These are phyloP conservation scores for Zostera marina DNA, from an alignment of 116 monocot species.

Conservation along the genomic window DNA sequence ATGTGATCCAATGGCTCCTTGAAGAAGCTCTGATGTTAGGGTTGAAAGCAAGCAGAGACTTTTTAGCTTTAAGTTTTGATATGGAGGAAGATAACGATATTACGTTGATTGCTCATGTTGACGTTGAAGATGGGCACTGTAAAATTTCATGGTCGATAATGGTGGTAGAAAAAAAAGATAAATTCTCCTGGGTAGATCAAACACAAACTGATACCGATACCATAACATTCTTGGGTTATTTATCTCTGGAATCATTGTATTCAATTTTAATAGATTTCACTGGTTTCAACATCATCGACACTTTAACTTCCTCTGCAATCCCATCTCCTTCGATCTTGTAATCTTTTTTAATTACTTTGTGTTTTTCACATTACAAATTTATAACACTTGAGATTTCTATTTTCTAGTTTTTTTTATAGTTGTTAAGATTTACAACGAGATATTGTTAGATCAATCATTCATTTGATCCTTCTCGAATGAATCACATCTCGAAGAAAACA, in stretches of 20 bases:
- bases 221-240: slow-evolving; percentile 43
- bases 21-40: slow-evolving; percentile 70
- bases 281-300: slow-evolving; percentile 19
- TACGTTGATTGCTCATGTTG: slow-evolving; percentile 50
- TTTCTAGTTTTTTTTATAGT: no score
- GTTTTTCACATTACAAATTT: not conserved
- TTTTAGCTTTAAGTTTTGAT: slow-evolving; percentile 48
- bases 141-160: slow-evolving; percentile 83
- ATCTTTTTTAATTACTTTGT: not conserved
- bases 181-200: no score
- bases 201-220: no score
- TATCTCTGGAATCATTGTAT: slow-evolving; percentile 55
- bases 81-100: slow-evolving; percentile 57
- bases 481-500: no score
- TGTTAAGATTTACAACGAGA: no score
- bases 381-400: not conserved
- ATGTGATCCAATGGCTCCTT: slow-evolving; percentile 80
- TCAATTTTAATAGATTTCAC: slow-evolving; percentile 66
- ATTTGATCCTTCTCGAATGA: no score
- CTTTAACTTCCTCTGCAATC: no score
- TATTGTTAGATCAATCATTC: no score
- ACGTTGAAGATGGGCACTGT: slow-evolving; percentile 35
- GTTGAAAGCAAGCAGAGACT: slow-evolving; percentile 57
- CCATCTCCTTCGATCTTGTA: no score
- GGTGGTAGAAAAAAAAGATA: no score